phyloP scores from a whole-genome alignment of 2,329 filamentous ascomycete species.

The Aspergillus pseudoglaucus region DNA sequence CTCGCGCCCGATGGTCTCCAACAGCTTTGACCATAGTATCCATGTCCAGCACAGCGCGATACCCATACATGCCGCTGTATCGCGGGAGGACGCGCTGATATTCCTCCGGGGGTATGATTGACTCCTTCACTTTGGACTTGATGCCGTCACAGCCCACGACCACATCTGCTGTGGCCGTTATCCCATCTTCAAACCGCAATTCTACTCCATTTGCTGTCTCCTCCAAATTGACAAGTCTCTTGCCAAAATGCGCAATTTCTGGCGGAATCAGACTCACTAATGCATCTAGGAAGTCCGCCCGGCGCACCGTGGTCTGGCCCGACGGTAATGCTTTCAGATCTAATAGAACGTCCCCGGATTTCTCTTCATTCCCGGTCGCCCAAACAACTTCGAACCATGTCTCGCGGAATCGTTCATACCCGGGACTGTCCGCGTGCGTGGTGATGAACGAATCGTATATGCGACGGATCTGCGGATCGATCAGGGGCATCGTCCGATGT shows the following conservation, averaged over 20 bases:
- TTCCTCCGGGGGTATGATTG: constrained; percentile 20
- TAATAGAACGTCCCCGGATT: constrained; percentile 20
- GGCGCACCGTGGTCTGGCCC: constrained; percentile 26
- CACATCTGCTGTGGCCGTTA: constrained; percentile 19
- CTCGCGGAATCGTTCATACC: constrained; percentile 21
- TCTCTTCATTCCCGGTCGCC: constrained; percentile 13
- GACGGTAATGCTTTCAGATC: constrained; percentile 24
- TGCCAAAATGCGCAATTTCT: constrained; percentile 28
- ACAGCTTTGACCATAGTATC: constrained; percentile 26
- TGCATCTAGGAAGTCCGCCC: constrained; percentile 29
- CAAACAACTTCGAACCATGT: constrained; percentile 31
- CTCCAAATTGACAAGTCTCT: constrained; percentile 17
- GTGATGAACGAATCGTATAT: constrained; percentile 28
- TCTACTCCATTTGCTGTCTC: constrained; percentile 11
- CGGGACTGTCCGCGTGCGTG: constrained; percentile 27
- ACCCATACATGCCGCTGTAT: constrained; percentile 31
- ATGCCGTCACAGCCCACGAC: constrained; percentile 35
- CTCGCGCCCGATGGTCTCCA: constrained; percentile 24
- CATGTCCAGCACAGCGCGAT: constrained; percentile 31
- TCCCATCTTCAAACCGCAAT: constrained; percentile 28
- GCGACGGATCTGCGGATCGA: constrained; percentile 37
- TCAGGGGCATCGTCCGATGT: constrained; percentile 48
- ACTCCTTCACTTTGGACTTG: constrained; percentile 22
- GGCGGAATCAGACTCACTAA: constrained; percentile 24
- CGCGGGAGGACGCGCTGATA: constrained; percentile 10